These are phyloP conservation scores for Mycogone perniciosa DNA, from an alignment of 2,329 filamentous ascomycete species.

Conservation along the genomic window DNA sequence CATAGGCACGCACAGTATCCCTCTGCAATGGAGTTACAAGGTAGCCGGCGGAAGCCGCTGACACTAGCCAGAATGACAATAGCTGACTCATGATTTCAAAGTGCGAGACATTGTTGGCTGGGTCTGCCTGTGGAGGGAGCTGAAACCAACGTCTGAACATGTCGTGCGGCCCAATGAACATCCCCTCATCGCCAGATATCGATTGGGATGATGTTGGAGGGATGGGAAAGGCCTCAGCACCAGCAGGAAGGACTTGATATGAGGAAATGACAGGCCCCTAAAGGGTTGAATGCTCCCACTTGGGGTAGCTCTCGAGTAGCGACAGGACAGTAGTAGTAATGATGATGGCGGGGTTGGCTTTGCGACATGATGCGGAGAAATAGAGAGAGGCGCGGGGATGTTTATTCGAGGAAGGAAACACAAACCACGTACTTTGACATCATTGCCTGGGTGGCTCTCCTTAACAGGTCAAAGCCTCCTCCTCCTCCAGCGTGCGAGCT, in stretches of 20 bases:
- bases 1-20: neutral
- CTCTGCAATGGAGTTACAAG: neutral
- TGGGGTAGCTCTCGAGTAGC: conserved; percentile 4
- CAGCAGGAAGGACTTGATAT: neutral
- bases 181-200: neutral
- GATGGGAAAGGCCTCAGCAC: neutral
- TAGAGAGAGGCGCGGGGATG: neutral
- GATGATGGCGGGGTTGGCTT: conserved; percentile 7
- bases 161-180: no score
- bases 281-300: neutral
- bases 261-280: neutral
- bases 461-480: conserved; percentile 50
- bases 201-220: no score
- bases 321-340: neutral
- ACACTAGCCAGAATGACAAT: neutral
- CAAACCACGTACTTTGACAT: conserved; percentile 50
- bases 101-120: conserved; percentile 8
- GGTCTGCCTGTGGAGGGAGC: neutral
- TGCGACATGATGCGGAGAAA: conserved; percentile 6
- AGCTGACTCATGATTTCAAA: conserved; percentile 2
- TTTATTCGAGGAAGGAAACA: conserved; percentile 6
- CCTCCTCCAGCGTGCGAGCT: conserved; percentile 33
- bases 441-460: conserved; percentile 56
- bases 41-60: neutral
- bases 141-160: neutral